Conservation (phyloP, 2,329 filamentous ascomycete species). For the Hawksworthiomyces lignivorus region DNA sequence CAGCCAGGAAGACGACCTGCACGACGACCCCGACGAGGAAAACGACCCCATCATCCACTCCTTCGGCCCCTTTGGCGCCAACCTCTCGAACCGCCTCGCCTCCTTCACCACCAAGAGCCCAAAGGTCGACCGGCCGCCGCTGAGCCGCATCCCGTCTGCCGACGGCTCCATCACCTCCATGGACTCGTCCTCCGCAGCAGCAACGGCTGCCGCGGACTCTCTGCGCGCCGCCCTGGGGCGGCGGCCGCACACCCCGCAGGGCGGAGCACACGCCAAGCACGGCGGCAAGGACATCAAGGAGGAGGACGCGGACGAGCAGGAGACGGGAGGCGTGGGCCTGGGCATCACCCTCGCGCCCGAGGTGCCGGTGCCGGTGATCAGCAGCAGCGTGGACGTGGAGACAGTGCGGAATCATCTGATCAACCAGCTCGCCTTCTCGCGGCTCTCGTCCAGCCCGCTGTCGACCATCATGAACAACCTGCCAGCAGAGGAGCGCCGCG, state of each 20-base stretch:
- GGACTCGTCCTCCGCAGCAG: neutral
- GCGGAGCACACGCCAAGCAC: neutral
- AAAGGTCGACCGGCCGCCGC: conserved; percentile 25
- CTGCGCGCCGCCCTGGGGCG: neutral
- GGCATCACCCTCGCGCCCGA: conserved; percentile 16
- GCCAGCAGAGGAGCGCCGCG: conserved; percentile 55
- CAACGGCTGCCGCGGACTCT: neutral
- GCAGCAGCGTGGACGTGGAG: conserved; percentile 28
- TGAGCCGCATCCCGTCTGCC: conserved; percentile 11
- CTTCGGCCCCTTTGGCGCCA: conserved; percentile 82
- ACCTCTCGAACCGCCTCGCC: conserved; percentile 74
- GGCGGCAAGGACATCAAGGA: neutral
- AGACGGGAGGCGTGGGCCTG: conserved; percentile 11
- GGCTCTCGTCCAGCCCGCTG: conserved; percentile 82
- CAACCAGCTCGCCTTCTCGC: conserved; percentile 93
- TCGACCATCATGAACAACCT: conserved; percentile 85
- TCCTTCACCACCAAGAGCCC: conserved; percentile 68
- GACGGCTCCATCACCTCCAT: conserved; percentile 15
- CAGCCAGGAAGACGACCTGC: conserved; percentile 67
- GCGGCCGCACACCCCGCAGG: neutral
- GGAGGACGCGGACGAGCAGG: conserved; percentile 5
- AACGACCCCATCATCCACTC: conserved; percentile 91
- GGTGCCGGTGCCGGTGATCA: conserved; percentile 2
- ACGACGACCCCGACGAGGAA: conserved; percentile 81
- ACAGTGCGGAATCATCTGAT: conserved; percentile 75